Base-by-base conservation (phyloP, 225 moss, liverwort and hornwort species). In the Pseudoscleropodium purum region DNA sequence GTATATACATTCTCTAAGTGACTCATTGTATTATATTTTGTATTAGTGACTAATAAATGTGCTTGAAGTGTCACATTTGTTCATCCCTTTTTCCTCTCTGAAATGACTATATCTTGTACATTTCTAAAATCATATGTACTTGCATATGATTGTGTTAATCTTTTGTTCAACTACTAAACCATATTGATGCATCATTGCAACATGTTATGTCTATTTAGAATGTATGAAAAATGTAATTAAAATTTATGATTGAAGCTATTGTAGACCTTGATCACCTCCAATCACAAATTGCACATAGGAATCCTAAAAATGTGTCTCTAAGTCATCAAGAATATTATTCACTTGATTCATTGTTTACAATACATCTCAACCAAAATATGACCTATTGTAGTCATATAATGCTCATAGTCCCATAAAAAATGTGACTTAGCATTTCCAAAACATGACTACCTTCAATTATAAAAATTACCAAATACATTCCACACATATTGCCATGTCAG, bases 171-270 rank as follows among this genome's bases (percentile, higher is more conserved):
- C 7, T 69, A 4, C 2, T 24, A 69, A 39, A n/a, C n/a, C 13
- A 69, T 23, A 37, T 69, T n/a, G n/a, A n/a, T 13, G 4, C 21
- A n/a, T n/a, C 13, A 23, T 1, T n/a, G 2, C 68, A 37, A 15
- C 6, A 6, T 2, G 4, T n/a, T 7, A n/a, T n/a, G 6, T 37
- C 2, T 2, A 2, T 21, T 37, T 37, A 4, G 9, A 68, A 68
- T 68, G 18, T 31, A 16, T 18, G 4, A 8, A 34, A 15, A 66
- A 37, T 37, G 1, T 6, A 5, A 20, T 19, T 23, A 4, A 0
- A 68, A 68, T 21, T 21, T 23, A 37, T 68, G 12, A 68, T 1
- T 37, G 0, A 37, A 68, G 7, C 4, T 37, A 21, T 5, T 17
- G 12, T 68, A 7, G 21, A 68, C 23, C 21, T 37, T 1, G 1